These are phyloP conservation scores for Calocybe indica DNA, from an alignment of 768 basidiomycete species.

Conservation along the genomic window DNA sequence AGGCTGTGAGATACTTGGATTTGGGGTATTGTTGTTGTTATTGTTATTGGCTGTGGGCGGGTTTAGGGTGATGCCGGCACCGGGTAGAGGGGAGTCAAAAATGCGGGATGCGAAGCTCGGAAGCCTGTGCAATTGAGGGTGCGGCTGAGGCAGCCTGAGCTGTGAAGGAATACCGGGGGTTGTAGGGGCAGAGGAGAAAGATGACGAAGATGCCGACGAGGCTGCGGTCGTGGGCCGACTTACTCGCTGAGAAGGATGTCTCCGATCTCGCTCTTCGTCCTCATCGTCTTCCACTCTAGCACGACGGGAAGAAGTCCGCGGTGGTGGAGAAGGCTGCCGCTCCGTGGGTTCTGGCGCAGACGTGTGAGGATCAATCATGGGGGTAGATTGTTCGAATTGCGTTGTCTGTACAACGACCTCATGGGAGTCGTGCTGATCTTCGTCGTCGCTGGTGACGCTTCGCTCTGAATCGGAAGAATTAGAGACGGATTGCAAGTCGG, in stretches of 20 bases:
- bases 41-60: slow-evolving; percentile 3
- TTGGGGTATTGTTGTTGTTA: neutral
- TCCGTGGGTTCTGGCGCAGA: neutral
- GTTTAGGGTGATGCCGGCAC: neutral
- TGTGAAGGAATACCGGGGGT: slow-evolving; percentile 6
- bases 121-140: neutral
- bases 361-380: slow-evolving; percentile 4
- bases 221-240: slow-evolving; percentile 13
- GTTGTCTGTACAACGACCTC: slow-evolving; percentile 25
- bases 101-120: neutral
- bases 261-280: slow-evolving; percentile 54
- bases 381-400: slow-evolving; percentile 17
- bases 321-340: slow-evolving; percentile 1
- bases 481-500: slow-evolving; percentile 31
- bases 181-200: slow-evolving; percentile 8
- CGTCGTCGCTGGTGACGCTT: slow-evolving; percentile 12
- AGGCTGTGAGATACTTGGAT: too few relatives aligned
- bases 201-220: slow-evolving; percentile 12
- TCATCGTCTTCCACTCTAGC: slow-evolving; percentile 57
- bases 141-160: neutral
- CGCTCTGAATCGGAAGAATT: slow-evolving; percentile 28
- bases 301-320: slow-evolving; percentile 17
- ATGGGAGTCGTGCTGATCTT: slow-evolving; percentile 19
- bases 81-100: slow-evolving; percentile 2
- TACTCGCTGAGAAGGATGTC: slow-evolving; percentile 59